Evolutionary conservation across 441 rosid species (phyloP), one percentile per base, ranked within the genome.

Genomic region (Croton laevigatus): DNA sequence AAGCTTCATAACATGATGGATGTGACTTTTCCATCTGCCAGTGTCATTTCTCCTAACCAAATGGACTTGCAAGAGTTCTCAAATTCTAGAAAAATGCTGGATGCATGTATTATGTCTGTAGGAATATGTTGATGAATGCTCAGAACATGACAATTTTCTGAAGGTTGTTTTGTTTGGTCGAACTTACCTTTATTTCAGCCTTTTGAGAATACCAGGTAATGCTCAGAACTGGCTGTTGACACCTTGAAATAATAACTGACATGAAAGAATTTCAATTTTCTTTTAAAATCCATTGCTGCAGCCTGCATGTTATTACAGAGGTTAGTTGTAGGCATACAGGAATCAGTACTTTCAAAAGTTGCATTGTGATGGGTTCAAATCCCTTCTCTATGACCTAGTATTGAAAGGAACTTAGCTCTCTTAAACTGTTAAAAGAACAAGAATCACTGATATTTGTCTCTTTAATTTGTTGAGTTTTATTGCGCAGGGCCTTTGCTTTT

Each of bases 91-190:
- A 76, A 65, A 71, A 44, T 76, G 69, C 71, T 48, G n/a, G 79
- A 75, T 58, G 51, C 54, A 8, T 38, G 32, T 71, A 46, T 45
- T 8, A 57, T 73, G 60, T 74, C 72, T 40, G 80, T 79, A 71
- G 81, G 81, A n/a, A 70, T 76, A 20, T 64, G 78, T 62, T 81
- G 74, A 75, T 73, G 69, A 53, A 48, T 49, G 37, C 38, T 54
- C 45, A 9, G 3, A 34, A 52, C 8, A 22, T 22, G 4, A 46
- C 38, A 14, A 7, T 42, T 54, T 46, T 2, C 27, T 12, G 40
- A 32, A 16, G 16, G 17, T 27, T 57, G 61, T 27, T 57, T 37
- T 11, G 61, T 57, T 22, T 57, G 57, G n/a, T 40, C 14, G 62
- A 71, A 49, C 32, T 36, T 23, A 36, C 42, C 49, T 57, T 37